These are phyloP conservation scores for Plasmodium ovale DNA, from an alignment of 169 alveolate genomes.

Conservation along the genomic window DNA sequence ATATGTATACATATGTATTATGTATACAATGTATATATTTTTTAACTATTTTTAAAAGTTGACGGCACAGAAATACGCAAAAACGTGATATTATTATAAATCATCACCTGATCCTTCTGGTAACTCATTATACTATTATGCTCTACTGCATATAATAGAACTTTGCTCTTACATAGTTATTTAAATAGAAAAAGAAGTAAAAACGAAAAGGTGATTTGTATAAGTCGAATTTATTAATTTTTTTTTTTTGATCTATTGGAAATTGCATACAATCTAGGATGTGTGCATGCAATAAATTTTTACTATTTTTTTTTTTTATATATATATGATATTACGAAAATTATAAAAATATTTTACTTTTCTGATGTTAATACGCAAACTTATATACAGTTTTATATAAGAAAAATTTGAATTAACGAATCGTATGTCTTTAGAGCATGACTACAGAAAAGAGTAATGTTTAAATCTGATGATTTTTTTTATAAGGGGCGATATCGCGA, in stretches of 20 bases:
- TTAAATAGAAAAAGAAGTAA: not conserved
- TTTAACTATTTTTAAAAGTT: not conserved
- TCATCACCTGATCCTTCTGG: not conserved
- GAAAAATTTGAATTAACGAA: no score
- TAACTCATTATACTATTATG: not conserved
- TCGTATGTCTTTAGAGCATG: slow-evolving; percentile 3
- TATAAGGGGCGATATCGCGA: not conserved
- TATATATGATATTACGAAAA: not conserved
- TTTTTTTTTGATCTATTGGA: slow-evolving; percentile 10
- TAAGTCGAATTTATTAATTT: slow-evolving; percentile 34
- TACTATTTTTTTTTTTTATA: slow-evolving; percentile 4
- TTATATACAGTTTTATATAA: no score
- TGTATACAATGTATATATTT: no score
- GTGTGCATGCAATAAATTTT: slow-evolving; percentile 68
- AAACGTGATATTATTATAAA: not conserved
- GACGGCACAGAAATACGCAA: not conserved
- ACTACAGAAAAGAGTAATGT: slow-evolving; percentile 9
- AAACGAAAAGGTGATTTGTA: not conserved
- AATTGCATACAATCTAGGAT: slow-evolving; percentile 29
- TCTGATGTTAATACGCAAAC: not conserved
- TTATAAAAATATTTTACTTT: not conserved
- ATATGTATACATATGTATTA: not conserved
- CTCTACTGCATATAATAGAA: slow-evolving; percentile 12
- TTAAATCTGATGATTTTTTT: not conserved
- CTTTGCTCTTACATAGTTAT: not conserved